Base-by-base conservation (phyloP, 2,329 filamentous ascomycete species). In the Aspergillus texensis region DNA sequence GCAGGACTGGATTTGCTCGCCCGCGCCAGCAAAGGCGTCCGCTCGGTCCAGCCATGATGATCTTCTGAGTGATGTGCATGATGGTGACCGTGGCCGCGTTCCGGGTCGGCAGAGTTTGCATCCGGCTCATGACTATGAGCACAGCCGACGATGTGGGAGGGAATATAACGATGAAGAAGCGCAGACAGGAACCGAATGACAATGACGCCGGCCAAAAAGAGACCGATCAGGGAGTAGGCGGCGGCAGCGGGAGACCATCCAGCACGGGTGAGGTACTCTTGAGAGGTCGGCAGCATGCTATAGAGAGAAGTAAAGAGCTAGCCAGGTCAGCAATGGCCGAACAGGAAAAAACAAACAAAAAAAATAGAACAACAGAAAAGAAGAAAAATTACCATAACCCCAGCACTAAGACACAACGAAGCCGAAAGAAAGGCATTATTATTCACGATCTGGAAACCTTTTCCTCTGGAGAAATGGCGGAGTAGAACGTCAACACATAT, bases 261-360 rank as follows among this genome's bases (percentile, higher is more conserved):
- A 58, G 88, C 90, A 60, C 88, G 83, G 63, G 85, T 82, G 4
- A 99, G 84, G 73, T 96, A 97, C 45, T 83, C 83, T 73, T 91
- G 93, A 2, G 94, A 89, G 24, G 92, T 93, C 11, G 94, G 94
- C 9, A 98, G 85, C 91, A 98, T 97, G 78, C 89, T 95, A 77
- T 94, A 96, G 34, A 98, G 80, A 1, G 94, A 89, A 41, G 94
- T 97, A 78, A 97, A 97, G 46, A 97, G 86, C 93, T 97, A 45
- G 12, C 45, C 43, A 24, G 32, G 45, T 48, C 53, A 56, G 62
- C 43, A n/a, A 66, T 10, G 32, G 30, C 53, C 87, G 68, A 24
- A 9, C 3, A 41, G 19, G n/a, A 39, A 5, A 6, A 16, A 39
- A 39, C 4, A 39, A 39, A 39, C 11, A 19, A 19, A 19, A 19